Evolutionary conservation across 345 rosid species (phyloP).

Genomic region (Corchorus capsularis): DNA sequence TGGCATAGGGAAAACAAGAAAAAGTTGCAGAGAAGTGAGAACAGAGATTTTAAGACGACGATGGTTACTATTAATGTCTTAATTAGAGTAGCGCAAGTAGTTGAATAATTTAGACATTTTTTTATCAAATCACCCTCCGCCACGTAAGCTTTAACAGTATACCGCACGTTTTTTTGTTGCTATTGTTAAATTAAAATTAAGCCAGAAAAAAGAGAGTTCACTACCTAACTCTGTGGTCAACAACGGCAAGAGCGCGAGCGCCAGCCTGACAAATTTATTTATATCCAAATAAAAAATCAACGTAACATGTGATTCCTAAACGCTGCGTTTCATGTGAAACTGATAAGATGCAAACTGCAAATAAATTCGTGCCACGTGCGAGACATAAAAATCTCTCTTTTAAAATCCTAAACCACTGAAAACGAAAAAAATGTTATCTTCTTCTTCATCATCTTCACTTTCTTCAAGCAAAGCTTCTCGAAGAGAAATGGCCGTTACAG

Average conservation of each 20-base stretch:
- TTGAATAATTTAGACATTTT: no score
- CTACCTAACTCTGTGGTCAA: background rate
- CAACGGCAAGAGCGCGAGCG: background rate
- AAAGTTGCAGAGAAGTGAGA: constrained; percentile 1
- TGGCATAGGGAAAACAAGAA: background rate
- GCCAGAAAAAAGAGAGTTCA: no score
- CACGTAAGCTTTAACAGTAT: background rate
- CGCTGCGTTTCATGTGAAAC: background rate
- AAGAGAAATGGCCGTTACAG: constrained; percentile 34
- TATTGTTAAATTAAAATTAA: background rate
- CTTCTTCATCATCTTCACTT: background rate
- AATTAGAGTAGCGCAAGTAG: background rate
- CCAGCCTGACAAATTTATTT: background rate
- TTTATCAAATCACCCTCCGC: background rate
- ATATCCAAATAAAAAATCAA: background rate
- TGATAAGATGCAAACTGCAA: background rate
- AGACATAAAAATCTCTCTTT: background rate
- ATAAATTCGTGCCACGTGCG: background rate
- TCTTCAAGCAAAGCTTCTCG: background rate
- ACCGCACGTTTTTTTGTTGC: constrained; percentile 3
- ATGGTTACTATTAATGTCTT: background rate
- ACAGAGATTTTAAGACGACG: background rate
- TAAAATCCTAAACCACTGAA: background rate
- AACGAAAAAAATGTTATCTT: background rate
- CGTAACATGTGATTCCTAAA: background rate